Evolutionary conservation across 768 basidiomycete species (phyloP).

Genomic region (Lenzites betulinus): DNA sequence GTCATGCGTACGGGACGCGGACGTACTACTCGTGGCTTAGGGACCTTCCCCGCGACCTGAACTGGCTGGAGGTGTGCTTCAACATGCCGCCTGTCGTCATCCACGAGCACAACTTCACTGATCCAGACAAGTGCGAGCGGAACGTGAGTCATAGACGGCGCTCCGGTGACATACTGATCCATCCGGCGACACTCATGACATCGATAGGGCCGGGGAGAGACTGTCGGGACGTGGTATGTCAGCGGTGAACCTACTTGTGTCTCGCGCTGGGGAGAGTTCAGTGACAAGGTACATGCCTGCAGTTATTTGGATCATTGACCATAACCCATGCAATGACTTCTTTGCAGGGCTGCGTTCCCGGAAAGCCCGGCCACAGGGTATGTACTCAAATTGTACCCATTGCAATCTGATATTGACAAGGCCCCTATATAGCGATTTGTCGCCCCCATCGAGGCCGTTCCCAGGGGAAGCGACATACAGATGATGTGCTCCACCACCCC

Average conservation of each 20-base stretch:
- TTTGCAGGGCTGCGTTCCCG: constrained; percentile 8
- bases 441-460: constrained; percentile 24
- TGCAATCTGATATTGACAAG: not conserved
- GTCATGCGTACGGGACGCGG: constrained; percentile 21
- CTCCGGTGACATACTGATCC: not conserved
- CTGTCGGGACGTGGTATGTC: constrained; percentile 16
- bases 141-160: not conserved
- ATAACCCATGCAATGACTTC: not conserved
- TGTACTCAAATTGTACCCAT: not conserved
- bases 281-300: constrained; percentile 14
- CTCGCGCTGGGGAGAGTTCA: constrained; percentile 14
- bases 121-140: not conserved
- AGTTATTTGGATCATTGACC: not conserved
- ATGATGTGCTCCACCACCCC: constrained; percentile 26
- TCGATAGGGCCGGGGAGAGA: not conserved
- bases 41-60: constrained; percentile 9
- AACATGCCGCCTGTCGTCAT: constrained; percentile 18
- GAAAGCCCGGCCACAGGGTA: not conserved
- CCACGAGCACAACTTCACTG: constrained; percentile 11
- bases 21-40: constrained; percentile 21
- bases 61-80: constrained; percentile 22
- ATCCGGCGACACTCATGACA: not conserved
- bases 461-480: constrained; percentile 27
- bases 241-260: constrained; percentile 12
- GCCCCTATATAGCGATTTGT: constrained; percentile 16